phyloP scores from a whole-genome alignment of 768 basidiomycete species.

The Leccinum obscurum region DNA sequence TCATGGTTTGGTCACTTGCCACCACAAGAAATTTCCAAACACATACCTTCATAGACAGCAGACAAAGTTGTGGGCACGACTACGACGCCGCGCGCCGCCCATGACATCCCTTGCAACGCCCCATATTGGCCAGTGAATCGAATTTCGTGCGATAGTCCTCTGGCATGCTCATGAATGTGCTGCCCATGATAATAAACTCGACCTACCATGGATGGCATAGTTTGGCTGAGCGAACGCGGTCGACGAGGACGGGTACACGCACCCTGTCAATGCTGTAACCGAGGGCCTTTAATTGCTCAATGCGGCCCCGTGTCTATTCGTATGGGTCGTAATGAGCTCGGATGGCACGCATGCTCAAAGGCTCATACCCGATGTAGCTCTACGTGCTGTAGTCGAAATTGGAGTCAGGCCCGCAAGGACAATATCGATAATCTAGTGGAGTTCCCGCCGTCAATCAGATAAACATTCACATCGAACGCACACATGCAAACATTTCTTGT shows the following conservation, averaged over 20 bases:
- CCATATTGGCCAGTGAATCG: slow-evolving; percentile 90
- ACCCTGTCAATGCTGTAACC: slow-evolving; percentile 98
- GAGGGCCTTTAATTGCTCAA: slow-evolving; percentile 91
- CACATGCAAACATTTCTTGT: too few species aligned
- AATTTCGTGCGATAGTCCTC: slow-evolving; percentile 94
- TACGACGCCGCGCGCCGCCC: too few species aligned
- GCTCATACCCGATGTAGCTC: slow-evolving; percentile 93
- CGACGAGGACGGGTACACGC: background rate
- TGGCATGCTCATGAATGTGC: slow-evolving; percentile 99
- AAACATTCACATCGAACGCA: too few species aligned
- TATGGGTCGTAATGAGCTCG: slow-evolving; percentile 74
- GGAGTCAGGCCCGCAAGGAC: slow-evolving; percentile 99
- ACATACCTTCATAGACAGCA: too few species aligned
- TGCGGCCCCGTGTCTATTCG: slow-evolving; percentile 92
- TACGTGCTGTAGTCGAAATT: slow-evolving; percentile 99
- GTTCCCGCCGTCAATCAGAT: too few species aligned
- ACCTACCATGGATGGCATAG: slow-evolving; percentile 45
- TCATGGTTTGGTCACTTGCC: too few species aligned
- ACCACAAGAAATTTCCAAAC: too few species aligned
- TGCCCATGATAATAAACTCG: slow-evolving; percentile 95
- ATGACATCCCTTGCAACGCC: slow-evolving; percentile 86
- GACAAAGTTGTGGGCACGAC: too few species aligned
- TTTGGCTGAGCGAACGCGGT: background rate
- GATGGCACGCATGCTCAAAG: slow-evolving; percentile 46
- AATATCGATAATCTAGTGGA: slow-evolving; percentile 53